phyloP scores from a whole-genome alignment of 768 basidiomycete species.

The Boletus sp. region DNA sequence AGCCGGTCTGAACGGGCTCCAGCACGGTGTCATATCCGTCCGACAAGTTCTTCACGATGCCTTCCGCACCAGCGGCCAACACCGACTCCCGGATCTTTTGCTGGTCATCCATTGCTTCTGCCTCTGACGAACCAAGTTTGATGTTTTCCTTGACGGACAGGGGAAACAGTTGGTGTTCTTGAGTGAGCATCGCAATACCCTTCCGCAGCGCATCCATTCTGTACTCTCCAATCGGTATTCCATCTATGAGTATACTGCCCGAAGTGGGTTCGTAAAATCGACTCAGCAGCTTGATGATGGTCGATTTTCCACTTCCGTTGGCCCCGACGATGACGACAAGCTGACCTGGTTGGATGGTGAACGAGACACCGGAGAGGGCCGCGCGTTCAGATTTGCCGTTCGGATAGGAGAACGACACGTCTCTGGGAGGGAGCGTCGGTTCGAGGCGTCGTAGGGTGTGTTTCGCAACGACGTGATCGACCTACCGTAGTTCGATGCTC shows the following conservation, averaged over 20 bases:
- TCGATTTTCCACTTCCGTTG: slow-evolving; percentile 35
- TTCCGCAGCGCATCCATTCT: slow-evolving; percentile 32
- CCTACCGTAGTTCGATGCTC: slow-evolving; percentile 19
- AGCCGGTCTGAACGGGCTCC: slow-evolving; percentile 29
- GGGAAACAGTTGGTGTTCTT: slow-evolving; percentile 38
- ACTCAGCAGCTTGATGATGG: slow-evolving; percentile 40
- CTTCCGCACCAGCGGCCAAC: slow-evolving; percentile 38
- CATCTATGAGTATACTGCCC: slow-evolving; percentile 41
- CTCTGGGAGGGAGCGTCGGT: slow-evolving; percentile 31
- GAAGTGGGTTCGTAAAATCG: slow-evolving; percentile 31
- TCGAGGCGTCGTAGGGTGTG: neutral
- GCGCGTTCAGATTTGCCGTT: slow-evolving; percentile 27
- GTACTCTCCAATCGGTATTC: slow-evolving; percentile 33
- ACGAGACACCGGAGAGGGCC: slow-evolving; percentile 27
- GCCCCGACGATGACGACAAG: slow-evolving; percentile 35
- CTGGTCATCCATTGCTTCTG: slow-evolving; percentile 11
- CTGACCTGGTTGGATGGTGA: slow-evolving; percentile 31
- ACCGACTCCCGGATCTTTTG: slow-evolving; percentile 20
- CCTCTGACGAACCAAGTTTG: slow-evolving; percentile 29
- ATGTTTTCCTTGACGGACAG: slow-evolving; percentile 41
- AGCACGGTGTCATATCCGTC: slow-evolving; percentile 39
- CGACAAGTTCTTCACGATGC: slow-evolving; percentile 37
- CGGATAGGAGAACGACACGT: slow-evolving; percentile 54
- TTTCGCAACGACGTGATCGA: neutral
- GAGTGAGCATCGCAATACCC: slow-evolving; percentile 41